Conservation (phyloP, 768 basidiomycete genomes). For the Mycena capillaripes region DNA sequence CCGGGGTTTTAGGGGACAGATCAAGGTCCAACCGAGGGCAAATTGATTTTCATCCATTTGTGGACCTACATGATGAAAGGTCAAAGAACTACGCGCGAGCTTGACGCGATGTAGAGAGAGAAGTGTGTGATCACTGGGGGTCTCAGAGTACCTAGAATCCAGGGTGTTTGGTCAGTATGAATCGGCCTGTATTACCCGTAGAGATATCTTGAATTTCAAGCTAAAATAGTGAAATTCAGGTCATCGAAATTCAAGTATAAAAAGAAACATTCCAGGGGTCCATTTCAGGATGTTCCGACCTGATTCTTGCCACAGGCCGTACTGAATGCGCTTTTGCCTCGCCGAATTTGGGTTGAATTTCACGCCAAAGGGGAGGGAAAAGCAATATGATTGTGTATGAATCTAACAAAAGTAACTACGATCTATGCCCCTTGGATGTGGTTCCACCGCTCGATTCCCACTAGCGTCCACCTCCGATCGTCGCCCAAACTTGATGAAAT, state of each 20-base stretch:
- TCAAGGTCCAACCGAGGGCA: no score
- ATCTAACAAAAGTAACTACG: not conserved
- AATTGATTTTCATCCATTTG: no score
- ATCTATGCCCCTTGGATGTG: not conserved
- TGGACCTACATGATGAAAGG: no score
- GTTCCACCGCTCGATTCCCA: not conserved
- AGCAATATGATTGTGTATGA: not conserved
- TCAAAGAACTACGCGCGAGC: no score
- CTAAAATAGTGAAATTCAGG: not conserved
- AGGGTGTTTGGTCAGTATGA: no score
- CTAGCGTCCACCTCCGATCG: no score
- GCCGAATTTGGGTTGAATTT: not conserved
- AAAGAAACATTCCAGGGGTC: not conserved
- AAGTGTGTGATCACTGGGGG: not conserved
- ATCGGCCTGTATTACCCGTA: no score
- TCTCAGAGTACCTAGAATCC: not conserved
- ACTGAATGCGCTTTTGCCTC: not conserved
- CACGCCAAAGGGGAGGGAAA: not conserved
- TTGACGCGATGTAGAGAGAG: no score
- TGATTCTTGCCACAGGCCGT: not conserved
- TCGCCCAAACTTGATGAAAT: no score
- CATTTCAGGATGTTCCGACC: slow-evolving; percentile 6
- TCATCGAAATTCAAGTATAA: not conserved
- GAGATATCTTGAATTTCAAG: no score
- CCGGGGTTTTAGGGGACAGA: no score